Evolutionary conservation across 257 asterid species (phyloP), one percentile per base, ranked within the genome.

Genomic region (Eucommia ulmoides): DNA sequence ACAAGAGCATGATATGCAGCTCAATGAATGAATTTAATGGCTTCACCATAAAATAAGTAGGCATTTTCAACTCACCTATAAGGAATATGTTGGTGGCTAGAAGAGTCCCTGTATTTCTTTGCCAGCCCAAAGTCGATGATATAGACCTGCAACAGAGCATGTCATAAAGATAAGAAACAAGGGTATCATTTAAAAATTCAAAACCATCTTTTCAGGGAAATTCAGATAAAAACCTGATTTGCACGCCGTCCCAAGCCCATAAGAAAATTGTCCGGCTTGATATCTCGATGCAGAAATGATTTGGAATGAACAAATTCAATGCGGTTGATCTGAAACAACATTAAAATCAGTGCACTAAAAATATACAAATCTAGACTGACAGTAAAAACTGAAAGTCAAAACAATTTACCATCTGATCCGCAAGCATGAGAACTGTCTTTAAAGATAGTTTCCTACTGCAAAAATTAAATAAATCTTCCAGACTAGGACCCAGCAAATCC

Each of bases 211-310:
- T n/a, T n/a, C n/a, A n/a, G n/a, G n/a, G n/a, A n/a, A n/a, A n/a
- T n/a, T n/a, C n/a, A n/a, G n/a, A n/a, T n/a, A n/a, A n/a, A 53
- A 49, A 91, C 99, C 96, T 91, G 99, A 60, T 86, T 81, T 53
- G 99, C 99, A 51, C 96, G 94, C 47, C 96, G 68, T 51, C 95
- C 99, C 79, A 91, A 73, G 54, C 99, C 99, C 99, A 91, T 91
- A 54, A 91, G 93, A 63, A 91, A 91, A 75, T 91, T 91, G 78
- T 91, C 99, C 16, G 99, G 99, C 74, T 91, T 91, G 72, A 86
- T 91, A 72, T 91, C 99, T 33, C 99, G 88, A 61, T 91, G 99
- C 51, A 91, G 69, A 81, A 91, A 91, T 58, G 95, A 86, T 65
- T 91, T 91, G 20, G 87, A 69, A 59, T 91, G 99, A 65, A 91